phyloP scores from a whole-genome alignment of 2,329 filamentous ascomycete species.

The Trichoderma guizhouense region DNA sequence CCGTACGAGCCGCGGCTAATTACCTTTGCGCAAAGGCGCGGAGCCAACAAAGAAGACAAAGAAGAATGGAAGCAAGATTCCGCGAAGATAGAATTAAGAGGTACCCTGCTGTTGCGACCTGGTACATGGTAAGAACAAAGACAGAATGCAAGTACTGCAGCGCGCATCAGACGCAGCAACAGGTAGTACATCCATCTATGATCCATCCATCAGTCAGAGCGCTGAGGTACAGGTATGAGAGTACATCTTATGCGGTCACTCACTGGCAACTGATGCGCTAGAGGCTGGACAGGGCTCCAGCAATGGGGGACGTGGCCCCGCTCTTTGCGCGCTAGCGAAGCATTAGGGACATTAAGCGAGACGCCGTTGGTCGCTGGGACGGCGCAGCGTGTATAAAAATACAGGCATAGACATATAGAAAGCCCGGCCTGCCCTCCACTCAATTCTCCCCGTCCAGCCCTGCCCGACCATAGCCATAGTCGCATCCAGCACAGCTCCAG shows the following conservation, averaged over 20 bases:
- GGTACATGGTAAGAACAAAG: neutral
- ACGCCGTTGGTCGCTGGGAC: slow-evolving; percentile 32
- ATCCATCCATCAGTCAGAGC: neutral
- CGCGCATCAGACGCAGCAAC: neutral
- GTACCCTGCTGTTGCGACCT: neutral
- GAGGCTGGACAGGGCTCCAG: slow-evolving; percentile 6
- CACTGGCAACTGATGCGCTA: neutral
- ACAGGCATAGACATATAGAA: slow-evolving; percentile 45
- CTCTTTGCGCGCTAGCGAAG: slow-evolving; percentile 29
- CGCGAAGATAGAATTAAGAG: neutral
- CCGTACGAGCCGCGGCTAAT: neutral
- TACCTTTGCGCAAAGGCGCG: neutral
- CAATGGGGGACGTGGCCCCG: slow-evolving; percentile 6
- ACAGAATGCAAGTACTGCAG: neutral
- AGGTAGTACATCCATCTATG: neutral
- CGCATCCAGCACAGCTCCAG: slow-evolving; percentile 4
- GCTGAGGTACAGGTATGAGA: neutral
- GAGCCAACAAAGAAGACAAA: neutral
- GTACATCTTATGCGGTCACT: neutral
- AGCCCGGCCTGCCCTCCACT: slow-evolving; percentile 43
- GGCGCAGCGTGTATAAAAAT: slow-evolving; percentile 43
- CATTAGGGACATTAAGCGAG: slow-evolving; percentile 39
- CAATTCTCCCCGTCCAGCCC: slow-evolving; percentile 32
- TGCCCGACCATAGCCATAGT: slow-evolving; percentile 15
- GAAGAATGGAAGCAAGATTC: neutral